Conservation (phyloP, 768 basidiomycete species). For the Pulveroboletus frians region DNA sequence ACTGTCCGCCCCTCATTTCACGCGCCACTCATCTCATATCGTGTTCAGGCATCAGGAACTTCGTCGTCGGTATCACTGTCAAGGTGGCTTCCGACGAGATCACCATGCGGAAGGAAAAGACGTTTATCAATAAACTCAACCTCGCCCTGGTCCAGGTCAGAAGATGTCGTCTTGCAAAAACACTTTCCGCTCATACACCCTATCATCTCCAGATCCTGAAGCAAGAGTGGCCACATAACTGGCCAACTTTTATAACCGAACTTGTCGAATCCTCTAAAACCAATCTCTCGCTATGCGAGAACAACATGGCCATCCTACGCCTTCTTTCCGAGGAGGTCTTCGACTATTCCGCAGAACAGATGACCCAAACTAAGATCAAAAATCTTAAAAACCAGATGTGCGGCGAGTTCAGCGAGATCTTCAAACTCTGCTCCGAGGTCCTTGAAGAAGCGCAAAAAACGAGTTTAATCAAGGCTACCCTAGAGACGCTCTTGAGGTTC, state of each 20-base stretch:
- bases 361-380: slow-evolving; percentile 98
- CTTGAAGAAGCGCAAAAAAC: slow-evolving; percentile 96
- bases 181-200: slow-evolving; percentile 3
- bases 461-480: slow-evolving; percentile 86
- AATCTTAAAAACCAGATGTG: slow-evolving; percentile 98
- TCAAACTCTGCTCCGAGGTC: slow-evolving; percentile 95
- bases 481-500: slow-evolving; percentile 93
- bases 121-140: slow-evolving; percentile 93
- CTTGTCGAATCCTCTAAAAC: slow-evolving; percentile 97
- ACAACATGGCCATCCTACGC: slow-evolving; percentile 98
- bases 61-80: slow-evolving; percentile 89
- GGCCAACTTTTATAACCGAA: slow-evolving; percentile 96
- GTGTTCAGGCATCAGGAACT: slow-evolving; percentile 83
- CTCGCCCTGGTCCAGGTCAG: slow-evolving; percentile 87
- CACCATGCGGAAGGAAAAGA: slow-evolving; percentile 86
- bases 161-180: slow-evolving; percentile 16
- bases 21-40: slow-evolving; percentile 12
- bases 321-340: slow-evolving; percentile 98
- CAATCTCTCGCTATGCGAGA: slow-evolving; percentile 94
- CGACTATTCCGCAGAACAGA: slow-evolving; percentile 96
- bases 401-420: slow-evolving; percentile 94
- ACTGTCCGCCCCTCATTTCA: not conserved
- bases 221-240: slow-evolving; percentile 99
- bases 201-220: slow-evolving; percentile 73
- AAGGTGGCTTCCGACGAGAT: slow-evolving; percentile 90